Evolutionary conservation across 2,329 filamentous ascomycete species (phyloP).

Genomic region (Fusarium xyrophilum): DNA sequence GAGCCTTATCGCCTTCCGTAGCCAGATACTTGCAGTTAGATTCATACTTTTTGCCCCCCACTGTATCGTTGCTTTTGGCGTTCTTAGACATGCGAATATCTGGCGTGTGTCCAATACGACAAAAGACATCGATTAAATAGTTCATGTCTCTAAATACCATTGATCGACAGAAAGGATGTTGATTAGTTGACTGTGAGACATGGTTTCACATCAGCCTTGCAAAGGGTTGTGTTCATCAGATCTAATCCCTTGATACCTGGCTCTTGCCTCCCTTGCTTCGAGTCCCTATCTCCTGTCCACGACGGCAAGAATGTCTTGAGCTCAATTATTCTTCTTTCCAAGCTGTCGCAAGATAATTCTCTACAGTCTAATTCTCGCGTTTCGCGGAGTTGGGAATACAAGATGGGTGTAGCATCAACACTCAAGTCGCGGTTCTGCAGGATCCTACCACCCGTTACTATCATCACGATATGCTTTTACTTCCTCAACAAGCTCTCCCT

Average conservation of each 20-base stretch:
- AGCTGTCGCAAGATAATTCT: fast-evolving
- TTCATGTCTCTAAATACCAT: not conserved
- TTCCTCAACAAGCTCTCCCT: not conserved
- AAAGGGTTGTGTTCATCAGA: slow-evolving; percentile 1
- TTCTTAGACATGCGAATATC: not conserved
- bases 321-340: not conserved
- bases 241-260: not conserved
- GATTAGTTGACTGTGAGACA: not conserved
- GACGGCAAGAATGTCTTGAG: not conserved
- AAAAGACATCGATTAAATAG: not conserved
- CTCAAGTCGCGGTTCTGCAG: not conserved
- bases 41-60: no score
- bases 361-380: not conserved
- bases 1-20: no score
- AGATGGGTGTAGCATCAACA: not conserved
- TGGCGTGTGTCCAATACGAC: not conserved
- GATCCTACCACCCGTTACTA: not conserved
- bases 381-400: not conserved
- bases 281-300: not conserved
- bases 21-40: no score
- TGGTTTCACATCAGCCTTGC: slow-evolving; percentile 6
- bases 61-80: not conserved
- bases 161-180: not conserved
- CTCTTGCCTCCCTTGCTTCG: not conserved
- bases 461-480: not conserved